phyloP scores from a whole-genome alignment of 371 early-diverging fungal genomes.

The Enterocytospora artemiae region DNA sequence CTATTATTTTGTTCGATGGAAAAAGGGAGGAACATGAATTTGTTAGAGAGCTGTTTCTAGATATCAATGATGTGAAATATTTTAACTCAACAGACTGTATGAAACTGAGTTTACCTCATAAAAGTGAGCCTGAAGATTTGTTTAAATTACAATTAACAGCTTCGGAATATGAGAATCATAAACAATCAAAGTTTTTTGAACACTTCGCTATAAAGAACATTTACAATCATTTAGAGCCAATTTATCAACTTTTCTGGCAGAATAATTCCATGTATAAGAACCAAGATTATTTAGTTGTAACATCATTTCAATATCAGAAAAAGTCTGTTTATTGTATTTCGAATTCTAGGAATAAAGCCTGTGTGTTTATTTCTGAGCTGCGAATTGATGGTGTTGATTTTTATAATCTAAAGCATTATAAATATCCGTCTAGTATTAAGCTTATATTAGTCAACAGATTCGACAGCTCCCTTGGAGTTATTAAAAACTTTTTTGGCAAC shows the following conservation, averaged over 20 bases:
- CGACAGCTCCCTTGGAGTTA: no score
- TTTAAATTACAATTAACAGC: conserved; percentile 2
- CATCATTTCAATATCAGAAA: conserved; percentile 21
- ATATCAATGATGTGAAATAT: conserved; percentile 8
- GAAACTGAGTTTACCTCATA: conserved; percentile 2
- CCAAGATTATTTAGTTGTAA: neutral
- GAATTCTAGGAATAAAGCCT: no score
- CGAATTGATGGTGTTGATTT: no score
- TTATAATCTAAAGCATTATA: no score
- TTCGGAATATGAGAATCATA: neutral
- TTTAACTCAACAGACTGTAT: conserved; percentile 15
- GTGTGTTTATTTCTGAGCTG: no score
- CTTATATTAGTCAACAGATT: no score
- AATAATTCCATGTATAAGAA: neutral
- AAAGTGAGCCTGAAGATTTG: neutral
- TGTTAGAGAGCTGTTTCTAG: conserved; percentile 11
- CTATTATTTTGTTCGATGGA: no score
- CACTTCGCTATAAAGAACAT: conserved; percentile 36
- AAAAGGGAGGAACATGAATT: no score
- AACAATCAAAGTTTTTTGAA: conserved; percentile 22
- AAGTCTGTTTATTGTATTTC: conserved; percentile 2
- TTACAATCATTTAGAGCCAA: conserved; percentile 19
- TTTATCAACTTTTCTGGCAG: neutral
- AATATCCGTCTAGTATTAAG: no score
- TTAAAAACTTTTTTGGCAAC: no score